Conservation (phyloP, 192 early-diverging fungal species). For the Mortierella claussenii region DNA sequence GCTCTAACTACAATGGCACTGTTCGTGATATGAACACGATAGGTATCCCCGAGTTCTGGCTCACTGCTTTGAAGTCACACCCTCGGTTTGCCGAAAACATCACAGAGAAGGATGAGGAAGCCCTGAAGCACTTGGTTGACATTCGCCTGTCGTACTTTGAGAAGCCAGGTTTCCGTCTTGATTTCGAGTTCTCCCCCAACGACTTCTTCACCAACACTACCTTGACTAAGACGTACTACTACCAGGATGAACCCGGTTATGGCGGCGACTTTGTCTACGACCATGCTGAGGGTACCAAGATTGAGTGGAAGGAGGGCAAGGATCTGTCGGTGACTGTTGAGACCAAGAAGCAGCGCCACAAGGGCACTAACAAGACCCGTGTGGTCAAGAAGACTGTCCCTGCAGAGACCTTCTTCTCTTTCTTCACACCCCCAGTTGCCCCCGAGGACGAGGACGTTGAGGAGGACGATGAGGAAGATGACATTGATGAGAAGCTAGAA, state of each 20-base stretch:
- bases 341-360: slow-evolving; percentile 99
- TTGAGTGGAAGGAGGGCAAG: slow-evolving; percentile 98
- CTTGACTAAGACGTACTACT: slow-evolving; percentile 94
- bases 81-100: slow-evolving; percentile 83
- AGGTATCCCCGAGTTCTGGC: slow-evolving; percentile 98
- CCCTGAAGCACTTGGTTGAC: slow-evolving; percentile 89
- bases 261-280: slow-evolving; percentile 91
- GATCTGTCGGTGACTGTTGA: slow-evolving; percentile 94
- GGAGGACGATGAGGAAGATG: slow-evolving; percentile 77
- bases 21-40: no score
- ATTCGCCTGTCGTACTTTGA: slow-evolving; percentile 86
- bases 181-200: slow-evolving; percentile 93
- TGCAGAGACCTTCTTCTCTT: slow-evolving; percentile 96
- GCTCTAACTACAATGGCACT: neutral
- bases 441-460: slow-evolving; percentile 73
- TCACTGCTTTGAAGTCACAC: slow-evolving; percentile 91
- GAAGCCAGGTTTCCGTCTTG: slow-evolving; percentile 94
- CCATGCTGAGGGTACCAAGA: slow-evolving; percentile 89
- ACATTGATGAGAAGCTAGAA: slow-evolving; percentile 84
- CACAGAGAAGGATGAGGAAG: slow-evolving; percentile 91
- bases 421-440: slow-evolving; percentile 89
- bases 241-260: slow-evolving; percentile 83
- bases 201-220: slow-evolving; percentile 88
- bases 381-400: slow-evolving; percentile 97
- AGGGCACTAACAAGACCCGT: slow-evolving; percentile 98